Percentiles rank a stretch among this genome's conserved stretches.
Evolutionary conservation across 352 stramenopile genomes (phyloP).

Genomic region (Peronosclerospora sorghi): DNA sequence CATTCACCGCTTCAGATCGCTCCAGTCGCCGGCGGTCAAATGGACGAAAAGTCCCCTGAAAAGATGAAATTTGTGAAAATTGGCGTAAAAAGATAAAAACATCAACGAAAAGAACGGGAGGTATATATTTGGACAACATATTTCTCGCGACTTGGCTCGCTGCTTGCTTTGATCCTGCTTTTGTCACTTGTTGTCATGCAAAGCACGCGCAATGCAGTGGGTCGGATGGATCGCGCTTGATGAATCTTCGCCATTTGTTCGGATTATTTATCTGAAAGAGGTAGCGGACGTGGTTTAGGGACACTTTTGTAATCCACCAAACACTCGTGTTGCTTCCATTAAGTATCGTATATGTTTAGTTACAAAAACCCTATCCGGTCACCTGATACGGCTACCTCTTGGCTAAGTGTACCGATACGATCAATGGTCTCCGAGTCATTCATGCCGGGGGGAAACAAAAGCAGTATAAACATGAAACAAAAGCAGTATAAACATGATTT

Average conservation of each 20-base stretch:
- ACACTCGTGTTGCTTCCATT: constrained; percentile 64
- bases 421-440: constrained; percentile 62
- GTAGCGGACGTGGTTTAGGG: constrained; percentile 52
- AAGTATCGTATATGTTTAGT: constrained; percentile 43
- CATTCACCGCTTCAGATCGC: too few relatives aligned
- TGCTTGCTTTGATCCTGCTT: too few relatives aligned
- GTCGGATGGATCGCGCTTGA: constrained; percentile 33
- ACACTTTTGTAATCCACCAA: constrained; percentile 77
- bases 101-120: too few relatives aligned
- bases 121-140: too few relatives aligned
- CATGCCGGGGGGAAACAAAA: constrained; percentile 36
- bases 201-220: too few relatives aligned
- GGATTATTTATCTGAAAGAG: constrained; percentile 85
- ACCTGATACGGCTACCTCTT: constrained; percentile 62
- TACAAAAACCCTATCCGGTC: constrained; percentile 66
- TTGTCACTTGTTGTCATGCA: too few relatives aligned
- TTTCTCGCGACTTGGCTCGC: too few relatives aligned
- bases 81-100: too few relatives aligned
- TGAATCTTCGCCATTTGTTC: constrained; percentile 79
- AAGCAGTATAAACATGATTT: constrained; percentile 32
- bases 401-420: constrained; percentile 57
- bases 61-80: too few relatives aligned
- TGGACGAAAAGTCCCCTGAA: too few relatives aligned
- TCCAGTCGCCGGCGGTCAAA: too few relatives aligned
- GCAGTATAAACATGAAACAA: constrained; percentile 30